These are phyloP conservation scores for Apiotrichum mycotoxinovorans DNA, from an alignment of 1,284 basidiomycete genomes.

Conservation along the genomic window DNA sequence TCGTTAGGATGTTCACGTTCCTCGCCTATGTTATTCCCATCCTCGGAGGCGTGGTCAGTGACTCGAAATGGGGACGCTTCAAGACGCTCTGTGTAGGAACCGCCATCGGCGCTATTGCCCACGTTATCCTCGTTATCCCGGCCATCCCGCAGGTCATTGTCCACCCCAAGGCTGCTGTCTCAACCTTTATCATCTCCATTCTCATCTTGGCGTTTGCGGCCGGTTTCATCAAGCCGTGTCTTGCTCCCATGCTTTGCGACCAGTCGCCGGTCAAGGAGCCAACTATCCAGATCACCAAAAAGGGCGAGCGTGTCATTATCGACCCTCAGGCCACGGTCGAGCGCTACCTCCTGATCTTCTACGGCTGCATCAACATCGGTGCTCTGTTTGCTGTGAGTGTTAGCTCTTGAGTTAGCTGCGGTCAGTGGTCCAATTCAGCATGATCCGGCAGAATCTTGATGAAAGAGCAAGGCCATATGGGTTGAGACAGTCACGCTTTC, in stretches of 20 bases:
- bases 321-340: conserved; percentile 45
- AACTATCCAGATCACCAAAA: conserved; percentile 29
- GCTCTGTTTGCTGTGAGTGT: conserved; percentile 34
- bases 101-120: conserved; percentile 38
- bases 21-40: conserved; percentile 39
- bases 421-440: too few species aligned
- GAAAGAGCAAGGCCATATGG: too few species aligned
- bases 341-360: conserved; percentile 45
- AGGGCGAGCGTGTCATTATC: conserved; percentile 47
- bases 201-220: conserved; percentile 47
- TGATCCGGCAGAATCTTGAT: too few species aligned
- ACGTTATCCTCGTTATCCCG: conserved; percentile 43
- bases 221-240: conserved; percentile 49
- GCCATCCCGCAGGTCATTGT: conserved; percentile 45
- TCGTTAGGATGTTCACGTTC: conserved; percentile 37
- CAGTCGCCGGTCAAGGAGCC: conserved; percentile 45
- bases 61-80: conserved; percentile 63
- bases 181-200: conserved; percentile 47
- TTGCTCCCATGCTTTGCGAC: conserved; percentile 48
- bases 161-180: conserved; percentile 20
- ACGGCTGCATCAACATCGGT: conserved; percentile 46
- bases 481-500: too few species aligned
- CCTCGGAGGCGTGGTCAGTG: conserved; percentile 58
- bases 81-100: conserved; percentile 61
- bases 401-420: not conserved